Evolutionary conservation across 306 rosid species (phyloP).

Genomic region (Erythrophleum fordii): DNA sequence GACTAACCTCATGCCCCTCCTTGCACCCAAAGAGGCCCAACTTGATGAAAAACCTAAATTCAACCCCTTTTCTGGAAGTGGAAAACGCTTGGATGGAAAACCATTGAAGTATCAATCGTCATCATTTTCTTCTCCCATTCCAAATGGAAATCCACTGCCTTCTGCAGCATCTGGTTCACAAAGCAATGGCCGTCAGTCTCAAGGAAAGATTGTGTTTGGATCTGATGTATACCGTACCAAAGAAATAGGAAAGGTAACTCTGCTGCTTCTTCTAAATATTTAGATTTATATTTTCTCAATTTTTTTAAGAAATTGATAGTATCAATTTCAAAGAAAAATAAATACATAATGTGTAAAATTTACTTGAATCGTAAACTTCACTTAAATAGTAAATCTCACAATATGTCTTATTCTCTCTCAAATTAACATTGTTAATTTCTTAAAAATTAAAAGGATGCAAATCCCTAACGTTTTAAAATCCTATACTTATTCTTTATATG

Average conservation of each 20-base stretch:
- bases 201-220: conserved; percentile 74
- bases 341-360: not conserved
- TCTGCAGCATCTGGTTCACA: conserved; percentile 53
- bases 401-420: not conserved
- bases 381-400: not conserved
- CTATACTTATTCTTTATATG: not conserved
- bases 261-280: not conserved
- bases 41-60: conserved; percentile 52
- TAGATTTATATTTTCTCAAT: not conserved
- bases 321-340: not conserved
- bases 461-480: not conserved
- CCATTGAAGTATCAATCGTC: conserved; percentile 45
- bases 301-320: not conserved
- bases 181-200: conserved; percentile 46
- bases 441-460: not conserved
- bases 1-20: not conserved
- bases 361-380: not conserved
- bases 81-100: conserved; percentile 75
- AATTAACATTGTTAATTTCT: not conserved
- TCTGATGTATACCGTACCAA: conserved; percentile 49
- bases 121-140: conserved; percentile 37
- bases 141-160: conserved; percentile 44
- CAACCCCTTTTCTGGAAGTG: conserved; percentile 69
- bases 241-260: conserved; percentile 54
- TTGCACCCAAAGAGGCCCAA: conserved; percentile 43